Evolutionary conservation across 2,329 filamentous ascomycete genomes (phyloP), one percentile per base, ranked within the genome.

Genomic region (Penicillium sp.): DNA sequence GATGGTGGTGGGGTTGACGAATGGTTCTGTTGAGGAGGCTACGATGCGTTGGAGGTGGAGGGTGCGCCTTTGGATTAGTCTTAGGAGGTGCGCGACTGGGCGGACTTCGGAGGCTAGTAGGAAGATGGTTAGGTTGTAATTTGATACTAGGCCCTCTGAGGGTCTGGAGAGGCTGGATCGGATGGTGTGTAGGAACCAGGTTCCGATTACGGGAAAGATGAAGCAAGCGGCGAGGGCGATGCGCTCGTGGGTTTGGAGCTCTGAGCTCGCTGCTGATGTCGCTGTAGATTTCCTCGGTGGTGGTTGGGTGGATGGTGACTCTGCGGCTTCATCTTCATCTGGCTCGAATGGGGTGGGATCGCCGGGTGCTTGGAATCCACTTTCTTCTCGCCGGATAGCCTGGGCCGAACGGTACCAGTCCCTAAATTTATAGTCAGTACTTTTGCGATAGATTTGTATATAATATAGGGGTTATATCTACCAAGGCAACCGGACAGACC

Each of bases 101-200:
- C 90, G 86, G 27, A 97, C 78, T 73, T 97, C 93, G 3, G 93
- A 89, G 1, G 89, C 90, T 16, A 96, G 81, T 2, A 96, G 78
- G 71, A 97, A 97, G 48, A 97, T 90, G 11, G 88, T 91, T 51
- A 97, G 79, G 71, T 97, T 97, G 75, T 93, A 95, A 71, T 96
- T 90, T 4, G 91, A 96, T 7, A 97, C 87, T 10, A 97, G 78
- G 1, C 90, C 90, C 70, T 95, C 91, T 0, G 91, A 91, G 0
- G 89, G 90, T 2, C 89, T 82, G 23, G 89, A 92, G 16, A 97
- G 83, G 64, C 93, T 90, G 8, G 81, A 82, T 47, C 93, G 85
- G 55, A 97, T 89, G 18, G 84, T 78, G 68, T 97, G 92, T 10
- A 97, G 79, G 36, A 97, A 77, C 73, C 88, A 94, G 27, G 92